phyloP scores from a whole-genome alignment of 2,329 filamentous ascomycete genomes.

The Diplodia corticola region DNA sequence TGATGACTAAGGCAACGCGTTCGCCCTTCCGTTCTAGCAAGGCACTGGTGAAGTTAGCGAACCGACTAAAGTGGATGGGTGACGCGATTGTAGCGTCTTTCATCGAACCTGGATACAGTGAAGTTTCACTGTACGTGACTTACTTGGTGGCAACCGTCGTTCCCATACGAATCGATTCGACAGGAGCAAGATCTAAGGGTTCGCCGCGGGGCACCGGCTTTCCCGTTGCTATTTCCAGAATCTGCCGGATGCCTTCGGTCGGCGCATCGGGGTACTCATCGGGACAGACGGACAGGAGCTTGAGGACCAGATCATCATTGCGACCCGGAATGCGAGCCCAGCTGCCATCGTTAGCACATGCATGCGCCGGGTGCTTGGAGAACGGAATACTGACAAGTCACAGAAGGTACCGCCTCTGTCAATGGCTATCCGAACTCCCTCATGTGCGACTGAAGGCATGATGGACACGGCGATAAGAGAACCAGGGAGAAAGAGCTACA shows the following conservation, averaged over 20 bases:
- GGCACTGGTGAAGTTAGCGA: conserved; percentile 25
- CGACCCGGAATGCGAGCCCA: conserved; percentile 89
- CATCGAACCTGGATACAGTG: not conserved
- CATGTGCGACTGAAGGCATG: conserved; percentile 21
- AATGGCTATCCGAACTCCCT: conserved; percentile 72
- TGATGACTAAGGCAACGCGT: conserved; percentile 28
- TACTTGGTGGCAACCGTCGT: conserved; percentile 80
- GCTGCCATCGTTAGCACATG: conserved; percentile 46
- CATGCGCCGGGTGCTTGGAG: not conserved
- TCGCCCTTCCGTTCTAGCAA: conserved; percentile 28
- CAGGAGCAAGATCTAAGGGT: conserved; percentile 29
- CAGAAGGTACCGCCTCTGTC: conserved; percentile 36
- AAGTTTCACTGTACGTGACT: not conserved
- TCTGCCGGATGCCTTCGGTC: conserved; percentile 36
- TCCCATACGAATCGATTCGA: conserved; percentile 31
- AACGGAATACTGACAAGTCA: not conserved
- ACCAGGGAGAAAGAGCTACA: not conserved
- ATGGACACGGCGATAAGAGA: not conserved
- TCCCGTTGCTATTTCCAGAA: conserved; percentile 29
- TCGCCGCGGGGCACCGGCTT: conserved; percentile 27
- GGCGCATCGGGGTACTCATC: conserved; percentile 36
- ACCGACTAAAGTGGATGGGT: not conserved
- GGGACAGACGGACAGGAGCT: conserved; percentile 35
- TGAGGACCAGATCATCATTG: conserved; percentile 60
- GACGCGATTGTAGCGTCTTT: not conserved